These are phyloP conservation scores for Colletotrichum tofieldiae DNA, from an alignment of 2,329 filamentous ascomycete species.

Conservation along the genomic window DNA sequence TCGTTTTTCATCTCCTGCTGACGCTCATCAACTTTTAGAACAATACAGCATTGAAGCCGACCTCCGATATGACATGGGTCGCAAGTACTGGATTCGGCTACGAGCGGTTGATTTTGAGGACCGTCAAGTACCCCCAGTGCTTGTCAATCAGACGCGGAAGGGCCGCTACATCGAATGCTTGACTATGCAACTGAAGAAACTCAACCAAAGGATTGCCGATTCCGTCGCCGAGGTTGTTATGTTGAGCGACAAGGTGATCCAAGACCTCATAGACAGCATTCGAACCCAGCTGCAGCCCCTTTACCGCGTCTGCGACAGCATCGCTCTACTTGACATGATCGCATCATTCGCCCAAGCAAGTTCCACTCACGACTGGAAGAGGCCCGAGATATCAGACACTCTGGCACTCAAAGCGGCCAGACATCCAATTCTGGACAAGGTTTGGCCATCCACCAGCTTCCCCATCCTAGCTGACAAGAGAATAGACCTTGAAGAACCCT, in stretches of 20 bases:
- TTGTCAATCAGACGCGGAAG: constrained; percentile 84
- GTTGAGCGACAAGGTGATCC: constrained; percentile 84
- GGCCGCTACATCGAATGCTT: constrained; percentile 89
- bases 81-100: constrained; percentile 86
- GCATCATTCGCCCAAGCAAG: constrained; percentile 82
- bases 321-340: constrained; percentile 91
- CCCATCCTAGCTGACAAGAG: background rate
- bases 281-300: constrained; percentile 79
- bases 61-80: constrained; percentile 82
- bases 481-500: constrained; percentile 56
- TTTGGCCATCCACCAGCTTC: constrained; percentile 40
- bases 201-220: constrained; percentile 83
- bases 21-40: constrained; percentile 54
- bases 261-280: constrained; percentile 80
- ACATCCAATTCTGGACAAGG: constrained; percentile 85
- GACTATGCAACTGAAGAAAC: constrained; percentile 86
- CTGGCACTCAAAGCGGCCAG: constrained; percentile 82
- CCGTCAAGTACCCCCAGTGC: constrained; percentile 72
- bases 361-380: constrained; percentile 71
- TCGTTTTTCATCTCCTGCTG: too few relatives aligned
- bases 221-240: constrained; percentile 87
- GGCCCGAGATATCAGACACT: constrained; percentile 78
- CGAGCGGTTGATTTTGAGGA: constrained; percentile 74
- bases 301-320: constrained; percentile 88
- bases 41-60: constrained; percentile 73